Evolutionary conservation across 1,284 basidiomycete genomes (phyloP).

Genomic region (Ceratobasidium sp.): DNA sequence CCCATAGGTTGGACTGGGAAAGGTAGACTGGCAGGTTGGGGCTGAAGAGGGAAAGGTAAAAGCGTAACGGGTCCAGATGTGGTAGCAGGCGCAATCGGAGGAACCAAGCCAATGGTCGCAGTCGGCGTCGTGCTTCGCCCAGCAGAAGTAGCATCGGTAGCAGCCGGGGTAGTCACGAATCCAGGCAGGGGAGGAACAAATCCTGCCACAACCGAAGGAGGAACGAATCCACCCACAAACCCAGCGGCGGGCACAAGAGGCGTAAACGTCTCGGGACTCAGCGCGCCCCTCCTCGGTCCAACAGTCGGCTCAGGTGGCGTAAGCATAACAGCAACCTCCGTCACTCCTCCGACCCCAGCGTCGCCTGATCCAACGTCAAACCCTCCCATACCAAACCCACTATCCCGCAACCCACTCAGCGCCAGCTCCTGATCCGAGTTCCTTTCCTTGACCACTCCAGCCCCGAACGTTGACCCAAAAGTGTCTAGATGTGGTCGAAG

Average conservation of each 20-base stretch:
- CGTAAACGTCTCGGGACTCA: slow-evolving; percentile 35
- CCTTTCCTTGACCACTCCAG: slow-evolving; percentile 23
- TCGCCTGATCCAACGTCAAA: no score
- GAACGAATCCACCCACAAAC: not conserved
- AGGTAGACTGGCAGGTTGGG: slow-evolving; percentile 2
- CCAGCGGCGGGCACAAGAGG: not conserved
- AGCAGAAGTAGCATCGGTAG: slow-evolving; percentile 24
- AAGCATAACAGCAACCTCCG: slow-evolving; percentile 13
- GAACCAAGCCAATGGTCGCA: not conserved
- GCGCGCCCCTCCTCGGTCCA: slow-evolving; percentile 36
- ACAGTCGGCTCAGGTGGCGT: not conserved
- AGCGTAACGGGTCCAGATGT: slow-evolving; percentile 41
- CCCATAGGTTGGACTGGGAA: not conserved
- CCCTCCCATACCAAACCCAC: not conserved
- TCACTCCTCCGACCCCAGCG: not conserved
- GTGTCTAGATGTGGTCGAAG: slow-evolving; percentile 39
- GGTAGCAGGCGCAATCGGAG: slow-evolving; percentile 9
- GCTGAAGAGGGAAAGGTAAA: slow-evolving; percentile 13
- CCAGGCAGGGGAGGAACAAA: slow-evolving; percentile 35
- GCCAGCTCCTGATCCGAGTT: slow-evolving; percentile 40
- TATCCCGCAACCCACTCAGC: slow-evolving; percentile 12
- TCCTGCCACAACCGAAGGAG: slow-evolving; percentile 13
- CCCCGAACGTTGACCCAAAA: slow-evolving; percentile 37
- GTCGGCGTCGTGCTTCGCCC: not conserved
- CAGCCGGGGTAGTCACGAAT: slow-evolving; percentile 36